Percentiles rank a stretch among this genome's conserved stretches.
Conservation (phyloP, 345 rosid genomes). For the Brassica nigra region DNA sequence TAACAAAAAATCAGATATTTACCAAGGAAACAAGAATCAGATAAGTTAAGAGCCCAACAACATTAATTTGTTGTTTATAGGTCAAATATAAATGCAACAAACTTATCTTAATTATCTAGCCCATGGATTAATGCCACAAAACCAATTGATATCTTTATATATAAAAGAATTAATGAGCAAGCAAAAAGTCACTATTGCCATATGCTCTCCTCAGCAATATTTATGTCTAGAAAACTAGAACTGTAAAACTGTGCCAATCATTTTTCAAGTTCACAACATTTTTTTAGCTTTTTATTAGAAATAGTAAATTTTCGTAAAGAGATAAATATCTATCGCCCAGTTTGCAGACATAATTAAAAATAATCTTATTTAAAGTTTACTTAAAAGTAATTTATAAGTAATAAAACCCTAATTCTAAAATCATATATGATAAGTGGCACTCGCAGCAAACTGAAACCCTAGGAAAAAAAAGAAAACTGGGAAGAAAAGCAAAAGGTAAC, state of each 20-base stretch:
- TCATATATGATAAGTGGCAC: not conserved
- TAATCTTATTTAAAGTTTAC: too few relatives aligned
- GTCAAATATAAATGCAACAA: not conserved
- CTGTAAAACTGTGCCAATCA: too few relatives aligned
- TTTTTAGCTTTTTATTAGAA: too few relatives aligned
- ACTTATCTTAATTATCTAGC: not conserved
- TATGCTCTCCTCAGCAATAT: not conserved
- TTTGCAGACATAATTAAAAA: not conserved
- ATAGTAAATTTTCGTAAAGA: not conserved
- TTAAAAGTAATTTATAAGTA: not conserved
- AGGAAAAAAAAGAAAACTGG: not conserved
- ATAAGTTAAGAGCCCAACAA: not conserved
- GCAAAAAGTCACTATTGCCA: not conserved
- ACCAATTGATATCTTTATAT: not conserved
- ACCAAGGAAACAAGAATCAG: too few relatives aligned
- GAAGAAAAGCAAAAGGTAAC: not conserved
- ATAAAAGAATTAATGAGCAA: not conserved
- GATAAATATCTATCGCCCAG: not conserved
- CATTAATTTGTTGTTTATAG: not conserved
- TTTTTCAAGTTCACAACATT: not conserved
- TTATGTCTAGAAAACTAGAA: too few relatives aligned
- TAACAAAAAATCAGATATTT: too few relatives aligned
- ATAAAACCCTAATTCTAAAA: not conserved
- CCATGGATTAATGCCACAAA: not conserved
- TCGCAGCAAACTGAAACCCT: not conserved